These are phyloP conservation scores for Claviceps sp. DNA, from an alignment of 2,329 filamentous ascomycete genomes.

Conservation along the genomic window DNA sequence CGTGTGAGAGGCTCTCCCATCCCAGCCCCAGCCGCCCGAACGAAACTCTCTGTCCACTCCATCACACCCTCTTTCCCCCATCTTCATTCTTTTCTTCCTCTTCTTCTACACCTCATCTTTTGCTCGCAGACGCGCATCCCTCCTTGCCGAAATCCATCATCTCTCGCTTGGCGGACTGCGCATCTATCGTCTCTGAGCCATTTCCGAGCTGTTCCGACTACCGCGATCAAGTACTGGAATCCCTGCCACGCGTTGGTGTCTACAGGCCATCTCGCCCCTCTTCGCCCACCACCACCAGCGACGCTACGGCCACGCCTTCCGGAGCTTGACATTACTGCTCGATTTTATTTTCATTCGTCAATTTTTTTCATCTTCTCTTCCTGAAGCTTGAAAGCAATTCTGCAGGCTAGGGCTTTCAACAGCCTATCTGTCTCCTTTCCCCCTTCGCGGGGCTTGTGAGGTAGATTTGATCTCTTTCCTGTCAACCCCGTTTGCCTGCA, in stretches of 20 bases:
- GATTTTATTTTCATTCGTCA: neutral
- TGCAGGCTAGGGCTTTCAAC: slow-evolving; percentile 13
- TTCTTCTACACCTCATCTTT: neutral
- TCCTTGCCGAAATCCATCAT: neutral
- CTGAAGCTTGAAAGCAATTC: slow-evolving; percentile 1
- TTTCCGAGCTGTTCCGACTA: slow-evolving; percentile 5
- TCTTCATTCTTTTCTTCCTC: slow-evolving; percentile 5
- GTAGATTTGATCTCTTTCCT: slow-evolving; percentile 3
- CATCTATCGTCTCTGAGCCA: slow-evolving; percentile 2
- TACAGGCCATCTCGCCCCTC: slow-evolving; percentile 9
- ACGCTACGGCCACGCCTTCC: slow-evolving; percentile 17
- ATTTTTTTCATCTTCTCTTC: neutral
- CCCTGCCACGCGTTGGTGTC: slow-evolving; percentile 7
- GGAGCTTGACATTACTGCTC: slow-evolving; percentile 16
- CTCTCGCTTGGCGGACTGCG: slow-evolving; percentile 3
- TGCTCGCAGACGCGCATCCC: slow-evolving; percentile 1
- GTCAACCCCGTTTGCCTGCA: slow-evolving; percentile 10
- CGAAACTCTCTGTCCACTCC: slow-evolving; percentile 6
- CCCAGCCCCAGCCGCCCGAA: slow-evolving; percentile 10
- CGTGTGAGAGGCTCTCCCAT: slow-evolving; percentile 2
- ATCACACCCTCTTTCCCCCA: slow-evolving; percentile 5
- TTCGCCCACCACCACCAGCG: slow-evolving; percentile 8
- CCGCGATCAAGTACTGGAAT: slow-evolving; percentile 5
- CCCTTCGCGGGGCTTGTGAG: slow-evolving; percentile 2
- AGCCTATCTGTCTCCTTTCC: slow-evolving; percentile 10